Percentiles rank a stretch among this genome's conserved stretches.
Conservation (phyloP, 345 rosid species). For the Citrus reticulata region DNA sequence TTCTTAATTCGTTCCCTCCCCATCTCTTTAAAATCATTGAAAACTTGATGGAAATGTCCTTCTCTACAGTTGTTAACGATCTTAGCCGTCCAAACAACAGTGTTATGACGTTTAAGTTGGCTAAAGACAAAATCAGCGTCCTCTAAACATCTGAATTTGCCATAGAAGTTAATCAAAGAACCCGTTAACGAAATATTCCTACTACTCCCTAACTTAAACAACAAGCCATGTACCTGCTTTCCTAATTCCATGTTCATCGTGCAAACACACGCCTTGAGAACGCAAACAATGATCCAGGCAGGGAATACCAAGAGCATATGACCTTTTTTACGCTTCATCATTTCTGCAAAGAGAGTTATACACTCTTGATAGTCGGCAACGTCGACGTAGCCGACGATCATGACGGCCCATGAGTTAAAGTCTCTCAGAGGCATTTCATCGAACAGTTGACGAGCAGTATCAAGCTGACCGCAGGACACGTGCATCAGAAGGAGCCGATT, state of each 20-base stretch:
- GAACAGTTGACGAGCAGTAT: slow-evolving; percentile 51
- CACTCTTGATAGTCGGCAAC: slow-evolving; percentile 39
- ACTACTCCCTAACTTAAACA: slow-evolving; percentile 43
- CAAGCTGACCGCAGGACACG: slow-evolving; percentile 39
- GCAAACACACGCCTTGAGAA: slow-evolving; percentile 51
- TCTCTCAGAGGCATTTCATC: slow-evolving; percentile 57
- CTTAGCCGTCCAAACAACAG: slow-evolving; percentile 51
- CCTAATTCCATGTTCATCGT: slow-evolving; percentile 49
- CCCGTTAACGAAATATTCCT: slow-evolving; percentile 30
- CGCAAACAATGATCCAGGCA: slow-evolving; percentile 37
- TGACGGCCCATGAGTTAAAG: slow-evolving; percentile 54
- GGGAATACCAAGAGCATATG: slow-evolving; percentile 24
- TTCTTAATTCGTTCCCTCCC: slow-evolving; percentile 39
- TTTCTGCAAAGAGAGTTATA: slow-evolving; percentile 34
- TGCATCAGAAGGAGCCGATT: slow-evolving; percentile 52
- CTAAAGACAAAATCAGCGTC: slow-evolving; percentile 40
- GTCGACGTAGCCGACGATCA: slow-evolving; percentile 42
- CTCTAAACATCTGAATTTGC: slow-evolving; percentile 36
- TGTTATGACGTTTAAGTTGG: slow-evolving; percentile 27
- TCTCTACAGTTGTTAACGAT: slow-evolving; percentile 49
- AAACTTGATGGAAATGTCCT: slow-evolving; percentile 36
- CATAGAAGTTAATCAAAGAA: slow-evolving; percentile 54
- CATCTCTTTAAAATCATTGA: slow-evolving; percentile 47
- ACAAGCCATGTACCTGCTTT: slow-evolving; percentile 62
- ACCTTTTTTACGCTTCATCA: slow-evolving; percentile 13